These are phyloP conservation scores for Coemansia sp. DNA, from an alignment of 192 early-diverging fungal genomes.

Conservation along the genomic window DNA sequence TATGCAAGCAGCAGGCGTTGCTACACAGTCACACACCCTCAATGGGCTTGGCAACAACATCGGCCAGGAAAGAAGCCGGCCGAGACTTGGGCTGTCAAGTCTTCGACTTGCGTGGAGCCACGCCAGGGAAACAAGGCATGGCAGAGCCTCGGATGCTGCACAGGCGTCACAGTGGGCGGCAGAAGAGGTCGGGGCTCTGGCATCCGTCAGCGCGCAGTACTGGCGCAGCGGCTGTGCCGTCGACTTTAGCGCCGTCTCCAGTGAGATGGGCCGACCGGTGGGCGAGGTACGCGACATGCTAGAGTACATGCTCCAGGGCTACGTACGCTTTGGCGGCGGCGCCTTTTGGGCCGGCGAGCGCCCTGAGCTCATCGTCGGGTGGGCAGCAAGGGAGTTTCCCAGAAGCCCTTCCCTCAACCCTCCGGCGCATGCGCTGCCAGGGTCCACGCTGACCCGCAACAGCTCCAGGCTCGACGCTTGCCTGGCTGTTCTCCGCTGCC, in stretches of 20 bases:
- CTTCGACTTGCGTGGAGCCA: conserved; percentile 26
- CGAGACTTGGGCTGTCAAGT: conserved; percentile 29
- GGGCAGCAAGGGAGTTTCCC: conserved; percentile 48
- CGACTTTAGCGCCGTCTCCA: conserved; percentile 20
- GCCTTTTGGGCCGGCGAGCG: conserved; percentile 36
- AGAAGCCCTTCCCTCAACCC: conserved; percentile 28
- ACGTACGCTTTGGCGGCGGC: conserved; percentile 36
- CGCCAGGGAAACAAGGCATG: conserved; percentile 14
- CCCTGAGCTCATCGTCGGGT: conserved; percentile 19
- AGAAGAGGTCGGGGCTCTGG: conserved; percentile 30
- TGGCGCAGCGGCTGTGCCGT: conserved; percentile 36
- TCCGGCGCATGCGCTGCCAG: neutral
- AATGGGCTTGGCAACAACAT: neutral
- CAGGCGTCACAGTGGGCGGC: conserved; percentile 29
- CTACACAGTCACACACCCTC: neutral
- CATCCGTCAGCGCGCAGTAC: conserved; percentile 23
- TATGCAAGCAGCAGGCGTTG: neutral
- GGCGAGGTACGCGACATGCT: conserved; percentile 44
- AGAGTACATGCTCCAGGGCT: conserved; percentile 42
- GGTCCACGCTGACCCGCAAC: neutral
- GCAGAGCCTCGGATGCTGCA: neutral
- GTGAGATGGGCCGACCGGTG: conserved; percentile 22
- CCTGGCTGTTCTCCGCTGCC: conserved; percentile 35
- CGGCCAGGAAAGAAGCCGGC: neutral
- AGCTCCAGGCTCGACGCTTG: conserved; percentile 26